Evolutionary conservation across 345 rosid genomes (phyloP).

Genomic region (Pseudoturritis turrita): DNA sequence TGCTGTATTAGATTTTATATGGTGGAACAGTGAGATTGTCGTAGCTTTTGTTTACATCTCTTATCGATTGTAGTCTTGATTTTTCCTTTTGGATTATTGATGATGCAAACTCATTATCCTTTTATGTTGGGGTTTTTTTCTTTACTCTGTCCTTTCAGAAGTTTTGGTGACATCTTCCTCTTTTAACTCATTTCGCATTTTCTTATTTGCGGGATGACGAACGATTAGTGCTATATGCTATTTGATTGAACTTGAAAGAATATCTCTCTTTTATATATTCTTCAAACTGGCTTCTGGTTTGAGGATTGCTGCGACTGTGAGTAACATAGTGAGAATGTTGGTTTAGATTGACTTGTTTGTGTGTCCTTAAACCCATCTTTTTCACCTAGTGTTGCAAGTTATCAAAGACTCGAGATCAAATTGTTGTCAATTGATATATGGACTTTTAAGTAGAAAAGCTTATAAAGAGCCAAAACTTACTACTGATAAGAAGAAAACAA

Average conservation of each 20-base stretch:
- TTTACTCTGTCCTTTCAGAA: not conserved
- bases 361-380: not conserved
- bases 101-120: not conserved
- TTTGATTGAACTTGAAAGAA: not conserved
- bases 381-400: not conserved
- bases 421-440: too few relatives aligned
- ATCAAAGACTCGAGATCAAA: not conserved
- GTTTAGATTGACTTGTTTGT: not conserved
- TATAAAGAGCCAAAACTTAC: not conserved
- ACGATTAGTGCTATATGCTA: not conserved
- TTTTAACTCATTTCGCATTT: not conserved
- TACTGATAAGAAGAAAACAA: not conserved
- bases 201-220: not conserved
- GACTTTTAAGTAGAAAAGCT: too few relatives aligned
- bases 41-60: conserved; percentile 14
- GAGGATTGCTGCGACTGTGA: not conserved
- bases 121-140: not conserved
- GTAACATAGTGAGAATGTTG: not conserved
- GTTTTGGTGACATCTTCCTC: not conserved
- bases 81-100: conserved; percentile 1
- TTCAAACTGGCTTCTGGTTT: not conserved
- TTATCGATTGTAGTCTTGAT: not conserved
- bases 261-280: not conserved
- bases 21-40: not conserved
- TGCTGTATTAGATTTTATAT: not conserved